Conservation (phyloP, 495 filamentous ascomycete genomes). For the Arthonia radiata region DNA sequence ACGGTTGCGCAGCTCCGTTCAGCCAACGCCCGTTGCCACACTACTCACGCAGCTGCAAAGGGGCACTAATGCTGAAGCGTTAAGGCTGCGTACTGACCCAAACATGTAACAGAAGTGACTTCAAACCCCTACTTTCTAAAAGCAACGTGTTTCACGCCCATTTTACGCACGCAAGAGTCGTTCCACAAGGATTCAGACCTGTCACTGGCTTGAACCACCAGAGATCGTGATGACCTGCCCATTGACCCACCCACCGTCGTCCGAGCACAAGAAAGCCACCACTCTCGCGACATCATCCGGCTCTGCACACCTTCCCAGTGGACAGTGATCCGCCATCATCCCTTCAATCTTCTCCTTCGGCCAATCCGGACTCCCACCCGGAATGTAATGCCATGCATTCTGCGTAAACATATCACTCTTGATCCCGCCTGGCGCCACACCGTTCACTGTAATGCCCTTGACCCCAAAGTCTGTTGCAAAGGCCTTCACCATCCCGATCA, state of each 20-base stretch:
- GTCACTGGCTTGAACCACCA: no score
- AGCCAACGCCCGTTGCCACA: no score
- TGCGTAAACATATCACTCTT: conserved; percentile 58
- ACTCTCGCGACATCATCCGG: conserved; percentile 34
- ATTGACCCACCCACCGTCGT: conserved; percentile 36
- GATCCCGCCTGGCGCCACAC: conserved; percentile 50
- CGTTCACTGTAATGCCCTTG: conserved; percentile 52
- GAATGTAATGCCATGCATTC: conserved; percentile 38
- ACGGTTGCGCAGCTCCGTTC: no score
- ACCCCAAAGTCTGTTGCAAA: conserved; percentile 51
- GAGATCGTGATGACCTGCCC: no score
- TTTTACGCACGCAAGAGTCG: no score
- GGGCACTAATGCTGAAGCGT: no score
- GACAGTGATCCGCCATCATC: conserved; percentile 19
- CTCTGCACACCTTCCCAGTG: conserved; percentile 26
- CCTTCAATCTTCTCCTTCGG: conserved; percentile 18
- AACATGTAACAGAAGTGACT: no score
- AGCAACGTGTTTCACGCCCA: no score
- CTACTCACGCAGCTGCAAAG: no score
- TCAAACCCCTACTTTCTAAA: no score
- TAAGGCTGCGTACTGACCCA: no score
- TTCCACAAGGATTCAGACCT: no score
- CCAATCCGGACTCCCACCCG: conserved; percentile 15
- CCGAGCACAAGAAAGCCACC: conserved; percentile 27
- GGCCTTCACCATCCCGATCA: conserved; percentile 53